Conservation (phyloP, 768 basidiomycete genomes). For the Rhodosporidiobolus sp. region DNA sequence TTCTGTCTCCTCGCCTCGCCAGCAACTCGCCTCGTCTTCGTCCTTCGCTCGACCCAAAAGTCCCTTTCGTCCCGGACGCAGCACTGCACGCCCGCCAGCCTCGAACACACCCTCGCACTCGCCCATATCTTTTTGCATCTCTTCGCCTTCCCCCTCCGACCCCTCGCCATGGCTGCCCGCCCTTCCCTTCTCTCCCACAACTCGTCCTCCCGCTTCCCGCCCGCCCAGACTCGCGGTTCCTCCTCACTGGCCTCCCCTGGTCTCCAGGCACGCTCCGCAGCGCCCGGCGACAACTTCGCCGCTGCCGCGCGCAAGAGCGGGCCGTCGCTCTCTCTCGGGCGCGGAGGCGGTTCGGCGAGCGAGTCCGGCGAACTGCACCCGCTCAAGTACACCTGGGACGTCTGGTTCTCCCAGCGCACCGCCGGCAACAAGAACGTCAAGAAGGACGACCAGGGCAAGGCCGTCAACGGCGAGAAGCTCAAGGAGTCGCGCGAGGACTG, state of each 20-base stretch:
- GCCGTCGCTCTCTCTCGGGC: conserved; percentile 31
- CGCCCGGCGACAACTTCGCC: neutral
- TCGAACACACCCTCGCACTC: too few relatives aligned
- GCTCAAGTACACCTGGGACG: conserved; percentile 40
- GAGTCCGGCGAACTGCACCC: conserved; percentile 22
- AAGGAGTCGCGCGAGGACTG: conserved; percentile 34
- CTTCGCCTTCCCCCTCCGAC: too few relatives aligned
- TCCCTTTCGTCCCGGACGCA: too few relatives aligned
- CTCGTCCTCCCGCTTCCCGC: conserved; percentile 20
- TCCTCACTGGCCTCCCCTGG: conserved; percentile 12
- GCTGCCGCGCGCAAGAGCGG: conserved; percentile 8
- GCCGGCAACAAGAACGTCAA: conserved; percentile 19
- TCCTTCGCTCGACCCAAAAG: too few relatives aligned
- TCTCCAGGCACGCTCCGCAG: neutral
- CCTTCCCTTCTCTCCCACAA: conserved; percentile 10
- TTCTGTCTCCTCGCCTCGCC: too few relatives aligned
- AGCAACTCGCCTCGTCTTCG: too few relatives aligned
- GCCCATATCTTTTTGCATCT: too few relatives aligned
- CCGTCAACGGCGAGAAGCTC: conserved; percentile 10
- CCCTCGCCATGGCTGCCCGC: conserved; percentile 24
- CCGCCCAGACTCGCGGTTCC: conserved; percentile 25
- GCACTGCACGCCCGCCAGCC: too few relatives aligned
- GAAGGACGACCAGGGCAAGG: conserved; percentile 31
- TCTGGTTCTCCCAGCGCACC: conserved; percentile 35
- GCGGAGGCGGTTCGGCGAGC: neutral